Evolutionary conservation across 2,329 filamentous ascomycete genomes (phyloP), one percentile per base, ranked within the genome.

Genomic region (Uncinocarpus reesii): DNA sequence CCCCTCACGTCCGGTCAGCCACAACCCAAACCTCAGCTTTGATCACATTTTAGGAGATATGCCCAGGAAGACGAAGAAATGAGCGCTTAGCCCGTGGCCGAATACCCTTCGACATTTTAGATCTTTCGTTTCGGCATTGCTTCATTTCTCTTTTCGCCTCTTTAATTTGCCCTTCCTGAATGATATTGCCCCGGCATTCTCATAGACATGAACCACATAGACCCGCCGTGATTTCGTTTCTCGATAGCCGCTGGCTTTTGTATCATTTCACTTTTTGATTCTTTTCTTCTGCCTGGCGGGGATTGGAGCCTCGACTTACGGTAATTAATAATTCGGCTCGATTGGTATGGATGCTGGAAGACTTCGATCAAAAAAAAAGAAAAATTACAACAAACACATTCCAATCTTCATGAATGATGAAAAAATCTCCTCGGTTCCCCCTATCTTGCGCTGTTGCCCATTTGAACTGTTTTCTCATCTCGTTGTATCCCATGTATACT

Each of bases 11-110:
- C 63, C 67, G 1, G 57, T 63, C 7, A 67, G 63, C 43, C 61
- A 63, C 18, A 72, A 73, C 52, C 71, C 71, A 7, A 68, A 67
- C 44, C 68, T 72, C 62, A 73, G 68, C 45, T 73, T 73, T 52
- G 71, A 72, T 51, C 66, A 70, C 43, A 73, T 73, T 47, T 55
- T 73, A 42, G 66, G 62, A 49, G 64, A 65, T 38, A 63, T 69
- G 41, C 63, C 62, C 16, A 57, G 66, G 26, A 60, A 58, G 37
- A 50, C 42, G 16, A 61, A 60, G 53, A 62, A 59, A 41, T 52
- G 42, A 50, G 13, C n/a, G 7, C n/a, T 8, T 8, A 13, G 26
- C 13, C 21, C 13, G 3, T 16, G 3, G 32, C 11, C 11, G 4
- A 13, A 35, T 13, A n/a, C 13, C 15, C 15, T 35, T 35, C 15